Base-by-base conservation (phyloP, 2,329 filamentous ascomycete species). In the Diplocarpon mali region DNA sequence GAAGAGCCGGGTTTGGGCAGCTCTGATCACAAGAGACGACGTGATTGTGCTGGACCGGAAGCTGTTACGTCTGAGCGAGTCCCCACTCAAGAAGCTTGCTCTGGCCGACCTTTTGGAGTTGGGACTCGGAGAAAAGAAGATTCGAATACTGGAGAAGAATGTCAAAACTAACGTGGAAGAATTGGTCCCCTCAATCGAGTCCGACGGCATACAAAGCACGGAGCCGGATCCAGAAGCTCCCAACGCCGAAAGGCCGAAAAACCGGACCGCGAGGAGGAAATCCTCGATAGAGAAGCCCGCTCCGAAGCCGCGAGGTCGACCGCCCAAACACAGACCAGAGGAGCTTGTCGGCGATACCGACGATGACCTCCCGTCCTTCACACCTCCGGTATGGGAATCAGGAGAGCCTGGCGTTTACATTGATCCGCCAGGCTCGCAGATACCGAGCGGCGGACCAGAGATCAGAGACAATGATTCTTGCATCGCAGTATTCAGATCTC, bases 341-440 rank as follows among this genome's bases (percentile, higher is more conserved):
- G 14, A 28, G 13, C 24, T 28, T 40, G 13, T 9, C 10, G 11
- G 13, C 28, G 13, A 16, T 29, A 16, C 20, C 38, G 7, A 24
- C n/a, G 24, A 40, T 9, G 8, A 12, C n/a, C 38, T 24, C 5
- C 10, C 27, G 2, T 9, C 20, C 20, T 24, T 24, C 20, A 24
- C 28, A 14, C 24, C 14, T n/a, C 39, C 49, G 29, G 41, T 53
- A 20, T 45, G 47, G 20, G 37, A 53, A 16, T 50, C 38, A 8
- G 53, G 53, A 29, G 44, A 42, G 9, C 15, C 49, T n/a, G 46
- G 52, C 16, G 53, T 50, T 7, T 54, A 56, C 42, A 45, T 48
- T 14, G 41, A 52, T 11, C 45, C 49, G 7, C 28, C 48, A 10
- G 49, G 42, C 8, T 24, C 13, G 45, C 34, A 35, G 10, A 20